Evolutionary conservation across 169 alveolate species (phyloP).

Genomic region (Plasmodium cynomolgi): DNA sequence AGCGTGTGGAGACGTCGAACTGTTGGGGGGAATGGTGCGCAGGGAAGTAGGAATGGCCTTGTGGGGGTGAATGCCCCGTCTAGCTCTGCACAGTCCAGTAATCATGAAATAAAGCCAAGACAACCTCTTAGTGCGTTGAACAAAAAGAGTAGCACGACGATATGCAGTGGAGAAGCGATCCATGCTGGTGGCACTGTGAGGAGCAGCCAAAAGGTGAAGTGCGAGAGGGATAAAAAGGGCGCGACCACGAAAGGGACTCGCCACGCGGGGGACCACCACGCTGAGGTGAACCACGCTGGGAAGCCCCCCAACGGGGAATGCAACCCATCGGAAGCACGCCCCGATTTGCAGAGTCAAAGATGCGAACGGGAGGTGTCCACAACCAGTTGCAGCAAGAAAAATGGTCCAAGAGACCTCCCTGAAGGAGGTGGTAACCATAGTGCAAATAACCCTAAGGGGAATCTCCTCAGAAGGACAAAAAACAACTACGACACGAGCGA

Average conservation of each 20-base stretch:
- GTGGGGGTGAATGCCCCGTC: background rate
- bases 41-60: background rate
- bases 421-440: background rate
- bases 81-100: background rate
- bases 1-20: background rate
- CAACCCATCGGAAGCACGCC: background rate
- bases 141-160: background rate
- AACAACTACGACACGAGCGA: conserved; percentile 70
- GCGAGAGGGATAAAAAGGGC: background rate
- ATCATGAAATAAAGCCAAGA: background rate
- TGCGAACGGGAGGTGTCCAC: background rate
- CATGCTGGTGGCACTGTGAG: background rate
- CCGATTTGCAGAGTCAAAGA: background rate
- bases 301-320: background rate
- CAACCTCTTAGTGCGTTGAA: background rate
- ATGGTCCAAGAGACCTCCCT: background rate
- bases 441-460: background rate
- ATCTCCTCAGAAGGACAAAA: background rate
- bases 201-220: background rate
- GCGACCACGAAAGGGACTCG: background rate
- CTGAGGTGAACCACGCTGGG: background rate
- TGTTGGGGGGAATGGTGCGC: background rate
- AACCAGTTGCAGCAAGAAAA: background rate
- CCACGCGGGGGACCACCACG: background rate
- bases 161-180: background rate